These are phyloP conservation scores for Saccharum hybrid DNA, from an alignment of 202 grass and related monocot species.

Conservation along the genomic window DNA sequence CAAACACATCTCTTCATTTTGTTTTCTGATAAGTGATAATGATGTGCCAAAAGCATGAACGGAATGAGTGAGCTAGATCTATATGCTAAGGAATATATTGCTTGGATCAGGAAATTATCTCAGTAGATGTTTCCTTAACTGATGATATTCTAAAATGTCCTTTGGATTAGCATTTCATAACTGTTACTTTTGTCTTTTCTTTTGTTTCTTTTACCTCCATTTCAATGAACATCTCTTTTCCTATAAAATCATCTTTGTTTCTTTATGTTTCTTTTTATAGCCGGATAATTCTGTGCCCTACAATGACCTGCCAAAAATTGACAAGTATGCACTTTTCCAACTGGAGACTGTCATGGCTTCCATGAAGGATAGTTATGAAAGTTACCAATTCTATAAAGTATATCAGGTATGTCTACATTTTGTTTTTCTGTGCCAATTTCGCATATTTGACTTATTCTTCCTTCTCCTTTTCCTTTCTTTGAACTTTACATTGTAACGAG, in stretches of 20 bases:
- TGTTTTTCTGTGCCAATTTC: neutral
- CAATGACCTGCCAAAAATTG: conserved; percentile 84
- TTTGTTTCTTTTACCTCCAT: conserved; percentile 17
- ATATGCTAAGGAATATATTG: neutral
- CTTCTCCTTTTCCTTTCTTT: conserved; percentile 13
- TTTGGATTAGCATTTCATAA: conserved; percentile 36
- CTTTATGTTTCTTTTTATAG: conserved; percentile 46
- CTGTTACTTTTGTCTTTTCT: conserved; percentile 21
- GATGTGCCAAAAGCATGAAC: neutral
- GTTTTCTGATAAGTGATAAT: conserved; percentile 7
- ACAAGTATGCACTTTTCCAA: conserved; percentile 93
- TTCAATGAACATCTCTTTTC: conserved; percentile 22
- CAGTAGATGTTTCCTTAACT: conserved; percentile 21
- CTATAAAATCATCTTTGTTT: conserved; percentile 28
- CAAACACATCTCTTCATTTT: conserved; percentile 39
- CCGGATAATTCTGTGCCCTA: conserved; percentile 63
- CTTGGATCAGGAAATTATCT: neutral
- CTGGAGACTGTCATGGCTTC: conserved; percentile 81
- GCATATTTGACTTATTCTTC: neutral
- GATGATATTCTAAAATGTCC: conserved; percentile 7
- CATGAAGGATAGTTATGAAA: conserved; percentile 89
- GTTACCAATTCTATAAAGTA: conserved; percentile 95
- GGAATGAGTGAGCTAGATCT: conserved; percentile 5
- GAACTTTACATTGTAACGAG: neutral
- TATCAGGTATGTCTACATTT: conserved; percentile 69